Evolutionary conservation across 2,329 filamentous ascomycete species (phyloP).

Genomic region (Fusarium haematococcum): DNA sequence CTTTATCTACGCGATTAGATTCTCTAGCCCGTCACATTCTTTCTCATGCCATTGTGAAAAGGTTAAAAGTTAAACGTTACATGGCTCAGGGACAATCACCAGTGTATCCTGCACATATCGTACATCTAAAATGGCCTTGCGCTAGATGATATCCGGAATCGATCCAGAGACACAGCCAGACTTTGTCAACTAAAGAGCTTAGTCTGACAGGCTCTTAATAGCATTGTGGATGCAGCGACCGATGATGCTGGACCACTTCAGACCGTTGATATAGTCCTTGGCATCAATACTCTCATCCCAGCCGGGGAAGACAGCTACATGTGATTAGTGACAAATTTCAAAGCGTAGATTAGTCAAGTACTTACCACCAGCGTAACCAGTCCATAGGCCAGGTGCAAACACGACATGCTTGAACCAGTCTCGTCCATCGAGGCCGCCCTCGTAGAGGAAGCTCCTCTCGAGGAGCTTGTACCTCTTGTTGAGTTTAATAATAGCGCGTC

Average conservation of each 20-base stretch:
- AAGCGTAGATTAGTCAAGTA: constrained; percentile 9
- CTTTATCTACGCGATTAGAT: too few relatives aligned
- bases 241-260: constrained; percentile 71
- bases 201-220: constrained; percentile 50
- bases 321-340: background rate
- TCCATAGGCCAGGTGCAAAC: constrained; percentile 92
- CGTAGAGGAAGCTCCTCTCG: constrained; percentile 83
- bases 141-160: background rate
- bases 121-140: background rate
- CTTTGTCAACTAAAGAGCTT: background rate
- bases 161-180: background rate
- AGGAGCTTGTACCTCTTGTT: constrained; percentile 88
- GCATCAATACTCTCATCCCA: constrained; percentile 72
- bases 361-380: constrained; percentile 84
- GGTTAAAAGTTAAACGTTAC: background rate
- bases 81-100: background rate
- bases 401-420: constrained; percentile 96
- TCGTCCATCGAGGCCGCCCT: constrained; percentile 80
- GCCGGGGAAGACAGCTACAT: constrained; percentile 69
- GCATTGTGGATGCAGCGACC: constrained; percentile 62
- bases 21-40: background rate
- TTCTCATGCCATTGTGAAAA: background rate
- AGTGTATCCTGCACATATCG: background rate
- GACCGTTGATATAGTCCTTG: constrained; percentile 67
- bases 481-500: constrained; percentile 70